Base-by-base conservation (phyloP, 306 rosid genomes). In the Leucaena leucocephala region DNA sequence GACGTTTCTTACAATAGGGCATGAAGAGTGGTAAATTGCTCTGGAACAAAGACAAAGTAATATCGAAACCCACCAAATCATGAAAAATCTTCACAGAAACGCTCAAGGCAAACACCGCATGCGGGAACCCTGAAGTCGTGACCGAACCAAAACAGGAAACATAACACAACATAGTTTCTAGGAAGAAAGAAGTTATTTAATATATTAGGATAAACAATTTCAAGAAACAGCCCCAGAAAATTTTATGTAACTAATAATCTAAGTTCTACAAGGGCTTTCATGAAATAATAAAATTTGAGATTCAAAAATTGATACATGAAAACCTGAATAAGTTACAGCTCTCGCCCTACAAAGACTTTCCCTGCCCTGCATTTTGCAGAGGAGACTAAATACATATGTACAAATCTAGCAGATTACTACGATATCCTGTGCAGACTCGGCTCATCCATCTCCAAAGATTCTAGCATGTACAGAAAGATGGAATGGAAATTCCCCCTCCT, bases 311-410 rank as follows among this genome's bases (percentile, higher is more conserved):
- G 83, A 73, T 82, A 82, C 77, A 86, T 55, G 86, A 82, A 83
- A 87, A 84, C 89, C 92, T 85, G 81, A 74, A 76, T 79, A 83
- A 82, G 86, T 85, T 89, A 89, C 88, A 83, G 76, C 89, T 88
- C 97, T 87, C 90, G 80, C 90, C 87, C 92, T 93, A 52, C 58
- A 87, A 81, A 27, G 86, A 86, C 84, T 82, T 90, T 82, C 86
- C 91, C 91, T 78, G 81, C 83, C 84, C 90, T 84, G 90, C 96
- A 84, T 91, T 84, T 83, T 84, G 87, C 91, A 87, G 88, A 91
- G 81, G 90, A 75, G 80, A 81, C 86, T 82, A 90, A 72, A 78
- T 88, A 87, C 77, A 86, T 84, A 88, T 90, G 77, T 87, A 93
- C 96, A 93, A 48, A 80, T 81, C 91, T 76, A 75, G 86, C 87